Evolutionary conservation across 2,329 filamentous ascomycete genomes (phyloP), one percentile per base, ranked within the genome.

Genomic region (Alternaria triticimaculans): DNA sequence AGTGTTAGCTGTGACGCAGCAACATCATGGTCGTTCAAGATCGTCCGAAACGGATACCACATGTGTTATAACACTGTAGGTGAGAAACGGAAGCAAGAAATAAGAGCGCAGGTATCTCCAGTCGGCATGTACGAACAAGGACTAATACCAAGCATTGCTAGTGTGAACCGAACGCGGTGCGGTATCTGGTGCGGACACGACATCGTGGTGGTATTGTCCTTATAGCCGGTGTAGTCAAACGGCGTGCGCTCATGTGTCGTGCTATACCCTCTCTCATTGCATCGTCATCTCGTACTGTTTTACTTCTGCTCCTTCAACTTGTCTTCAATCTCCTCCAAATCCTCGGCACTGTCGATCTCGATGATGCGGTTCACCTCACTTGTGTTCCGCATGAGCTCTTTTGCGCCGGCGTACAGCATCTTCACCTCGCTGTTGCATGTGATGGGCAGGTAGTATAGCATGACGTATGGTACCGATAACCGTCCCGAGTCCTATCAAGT

Each of bases 401-500:
- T 97, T 46, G 96, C 96, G 43, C 94, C 92, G 28, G 96, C 96
- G 80, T 98, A 99, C 78, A 96, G 84, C 96, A 98, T 98, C 71
- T 93, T 89, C 76, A 92, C 84, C 76, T 94, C 92, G 70, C 87
- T 88, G 79, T 97, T 97, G 83, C 93, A 96, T 53, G 95, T 97
- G 55, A 90, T 91, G 8, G 96, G 96, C 21, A 98, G 89, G 83
- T 97, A 98, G 84, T 97, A 97, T 21, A 99, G 83, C 78, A 98
- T 88, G 50, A 97, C 93, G 79, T 99, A 99, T 10, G 96, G 96
- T 4, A 97, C 94, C 6, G 93, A 92, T 46, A 94, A 81, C 26
- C 96, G 90, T 60, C 96, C 96, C 56, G 92, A 94, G 48, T 89
- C 84, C 93, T 96, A 69, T 51, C 20, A 21, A 54, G 58, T 45